Base-by-base conservation (phyloP, 1,139 yeast species). In the Kurtzmaniella natalensis region DNA sequence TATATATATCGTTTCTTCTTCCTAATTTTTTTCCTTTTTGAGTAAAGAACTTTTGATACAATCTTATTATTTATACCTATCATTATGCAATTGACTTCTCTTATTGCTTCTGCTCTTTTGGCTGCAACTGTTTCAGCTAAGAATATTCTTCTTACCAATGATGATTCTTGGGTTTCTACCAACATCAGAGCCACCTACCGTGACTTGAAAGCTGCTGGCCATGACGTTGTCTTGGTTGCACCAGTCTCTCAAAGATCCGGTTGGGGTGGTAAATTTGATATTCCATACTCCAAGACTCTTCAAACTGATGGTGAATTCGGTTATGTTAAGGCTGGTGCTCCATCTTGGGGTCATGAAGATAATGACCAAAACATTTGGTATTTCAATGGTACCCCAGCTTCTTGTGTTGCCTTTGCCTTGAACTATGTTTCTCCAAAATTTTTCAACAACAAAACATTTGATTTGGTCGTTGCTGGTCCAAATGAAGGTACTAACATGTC, bases 161-260 rank as follows among this genome's bases (percentile, higher is more conserved):
- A 76, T 55, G 83, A 76, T 48, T 70, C 77, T 25, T 76, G 76
- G 76, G 70, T 69, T 17, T 59, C 81, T 21, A 74, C 81, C 39
- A 74, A 75, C 55, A 71, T 76, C 52, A 71, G 81, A 57, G 80
- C 81, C 25, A 56, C 77, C 28, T 76, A 76, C 66, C 60, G 68
- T 45, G 73, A 64, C 40, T 64, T 76, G 51, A 71, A 64, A 45
- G 60, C 54, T 13, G 80, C 76, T 14, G 81, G 80, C 24, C 77
- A 76, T 55, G 61, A 63, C 32, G 81, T 76, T 35, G 59, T 69
- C 41, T 45, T 75, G 48, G 76, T 72, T 36, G 81, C 82, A 17
- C 81, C 82, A 27, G 78, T 66, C 15, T 61, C 65, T 26, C 81
- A 76, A 55, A 69, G 77, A 59, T 74, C 81, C 3, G 82, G 81